Conservation (phyloP, 2,329 filamentous ascomycete species). For the Microdochium bolleyi region DNA sequence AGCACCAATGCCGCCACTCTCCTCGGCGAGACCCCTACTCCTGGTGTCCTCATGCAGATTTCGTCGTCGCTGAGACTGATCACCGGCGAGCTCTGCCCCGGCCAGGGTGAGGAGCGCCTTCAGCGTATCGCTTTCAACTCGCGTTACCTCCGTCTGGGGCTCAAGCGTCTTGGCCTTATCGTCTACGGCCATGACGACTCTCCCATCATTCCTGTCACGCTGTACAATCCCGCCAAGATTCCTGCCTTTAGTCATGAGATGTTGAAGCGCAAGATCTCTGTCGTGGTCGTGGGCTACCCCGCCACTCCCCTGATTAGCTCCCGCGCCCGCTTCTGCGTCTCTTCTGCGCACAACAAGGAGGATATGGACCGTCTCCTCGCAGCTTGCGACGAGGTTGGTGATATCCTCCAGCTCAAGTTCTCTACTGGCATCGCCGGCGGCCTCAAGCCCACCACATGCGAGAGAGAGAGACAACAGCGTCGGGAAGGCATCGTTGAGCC, state of each 20-base stretch:
- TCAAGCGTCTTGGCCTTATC: slow-evolving; percentile 95
- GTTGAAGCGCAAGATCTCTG: slow-evolving; percentile 94
- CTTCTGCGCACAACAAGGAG: slow-evolving; percentile 94
- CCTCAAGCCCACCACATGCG: slow-evolving; percentile 60
- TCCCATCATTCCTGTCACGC: slow-evolving; percentile 86
- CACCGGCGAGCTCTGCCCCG: slow-evolving; percentile 75
- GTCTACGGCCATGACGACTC: slow-evolving; percentile 97
- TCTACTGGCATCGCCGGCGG: slow-evolving; percentile 93
- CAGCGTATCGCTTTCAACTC: slow-evolving; percentile 98
- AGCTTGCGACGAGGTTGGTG: slow-evolving; percentile 88
- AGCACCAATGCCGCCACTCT: slow-evolving; percentile 79
- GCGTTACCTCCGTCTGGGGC: slow-evolving; percentile 89
- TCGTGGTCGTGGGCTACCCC: slow-evolving; percentile 95
- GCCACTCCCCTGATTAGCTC: slow-evolving; percentile 93
- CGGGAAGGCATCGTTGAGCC: slow-evolving; percentile 65
- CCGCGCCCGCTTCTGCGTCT: slow-evolving; percentile 91
- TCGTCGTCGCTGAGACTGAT: slow-evolving; percentile 81
- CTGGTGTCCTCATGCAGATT: slow-evolving; percentile 87
- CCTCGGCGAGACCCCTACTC: slow-evolving; percentile 80
- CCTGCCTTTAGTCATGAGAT: slow-evolving; percentile 97
- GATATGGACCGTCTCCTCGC: slow-evolving; percentile 84
- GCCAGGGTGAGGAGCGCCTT: slow-evolving; percentile 90
- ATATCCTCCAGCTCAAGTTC: slow-evolving; percentile 90
- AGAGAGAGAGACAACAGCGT: slow-evolving; percentile 64
- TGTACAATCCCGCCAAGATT: slow-evolving; percentile 99